Evolutionary conservation across 352 stramenopile genomes (phyloP).

Genomic region (Globisporangium nodosum): DNA sequence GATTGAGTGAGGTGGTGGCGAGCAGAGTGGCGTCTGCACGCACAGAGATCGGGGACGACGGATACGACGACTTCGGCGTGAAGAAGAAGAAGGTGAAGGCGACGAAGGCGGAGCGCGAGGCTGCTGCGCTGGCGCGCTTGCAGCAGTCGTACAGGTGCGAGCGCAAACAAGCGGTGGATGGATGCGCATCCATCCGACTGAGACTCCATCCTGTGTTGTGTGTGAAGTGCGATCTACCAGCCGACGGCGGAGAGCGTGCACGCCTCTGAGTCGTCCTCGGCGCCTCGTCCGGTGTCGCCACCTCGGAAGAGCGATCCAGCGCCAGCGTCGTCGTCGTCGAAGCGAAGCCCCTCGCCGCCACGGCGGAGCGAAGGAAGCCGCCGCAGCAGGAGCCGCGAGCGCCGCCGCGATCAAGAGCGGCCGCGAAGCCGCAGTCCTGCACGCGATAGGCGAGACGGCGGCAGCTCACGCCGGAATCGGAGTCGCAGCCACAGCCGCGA

Average conservation of each 20-base stretch:
- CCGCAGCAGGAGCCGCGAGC: slow-evolving; percentile 20
- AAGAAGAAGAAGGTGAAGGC: slow-evolving; percentile 78
- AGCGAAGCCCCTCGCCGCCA: slow-evolving; percentile 14
- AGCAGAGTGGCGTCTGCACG: slow-evolving; percentile 62
- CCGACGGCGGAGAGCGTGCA: slow-evolving; percentile 6
- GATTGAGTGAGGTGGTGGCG: not conserved
- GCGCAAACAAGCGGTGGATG: no score
- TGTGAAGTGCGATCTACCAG: slow-evolving; percentile 45
- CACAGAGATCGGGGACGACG: slow-evolving; percentile 76
- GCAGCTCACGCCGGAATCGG: slow-evolving; percentile 19
- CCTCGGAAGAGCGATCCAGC: not conserved
- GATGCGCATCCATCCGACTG: not conserved
- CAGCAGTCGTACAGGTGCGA: slow-evolving; percentile 75
- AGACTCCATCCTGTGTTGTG: not conserved
- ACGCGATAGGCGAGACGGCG: slow-evolving; percentile 1
- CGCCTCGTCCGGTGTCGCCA: not conserved
- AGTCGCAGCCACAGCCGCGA: slow-evolving; percentile 24
- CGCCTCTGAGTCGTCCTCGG: not conserved
- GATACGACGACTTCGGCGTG: slow-evolving; percentile 85
- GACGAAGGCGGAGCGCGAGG: slow-evolving; percentile 72
- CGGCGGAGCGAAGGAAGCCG: slow-evolving; percentile 21
- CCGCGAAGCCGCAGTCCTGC: slow-evolving; percentile 21
- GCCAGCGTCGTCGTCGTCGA: slow-evolving; percentile 1
- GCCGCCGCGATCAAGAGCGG: slow-evolving; percentile 4
- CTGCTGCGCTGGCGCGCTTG: slow-evolving; percentile 69